A percentile compares a stretch with the other conserved stretches of the same genome.
phyloP scores from a whole-genome alignment of 2,329 filamentous ascomycete genomes.

The Botrytis sinoallii region DNA sequence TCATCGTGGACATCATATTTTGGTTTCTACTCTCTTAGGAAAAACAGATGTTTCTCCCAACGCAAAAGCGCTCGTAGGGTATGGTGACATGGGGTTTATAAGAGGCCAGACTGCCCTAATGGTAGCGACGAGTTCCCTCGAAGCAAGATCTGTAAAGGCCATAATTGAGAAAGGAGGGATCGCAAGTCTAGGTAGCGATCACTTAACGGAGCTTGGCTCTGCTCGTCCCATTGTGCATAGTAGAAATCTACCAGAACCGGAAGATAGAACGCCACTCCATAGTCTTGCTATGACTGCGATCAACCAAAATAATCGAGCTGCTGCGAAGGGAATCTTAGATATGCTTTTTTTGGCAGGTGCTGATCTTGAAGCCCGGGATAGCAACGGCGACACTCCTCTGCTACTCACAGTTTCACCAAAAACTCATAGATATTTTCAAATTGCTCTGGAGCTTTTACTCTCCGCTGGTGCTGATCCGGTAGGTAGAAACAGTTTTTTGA shows the following conservation, averaged over 20 bases:
- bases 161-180: background rate
- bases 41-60: conserved; percentile 2
- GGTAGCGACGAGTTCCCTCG: background rate
- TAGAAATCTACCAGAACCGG: no score
- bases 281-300: background rate
- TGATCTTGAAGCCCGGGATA: conserved; percentile 29
- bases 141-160: background rate
- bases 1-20: background rate
- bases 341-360: conserved; percentile 30
- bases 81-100: no score
- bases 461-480: conserved; percentile 15
- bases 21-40: background rate
- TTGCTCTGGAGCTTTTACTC: background rate
- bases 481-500: background rate
- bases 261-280: background rate
- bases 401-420: background rate
- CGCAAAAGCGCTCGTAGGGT: background rate
- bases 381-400: conserved; percentile 25
- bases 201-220: no score
- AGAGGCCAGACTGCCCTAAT: background rate
- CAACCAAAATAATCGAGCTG: background rate
- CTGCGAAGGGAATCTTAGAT: conserved; percentile 6
- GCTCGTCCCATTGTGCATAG: no score
- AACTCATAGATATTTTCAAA: background rate
- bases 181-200: background rate